These are phyloP conservation scores for Kuraishia molischiana DNA, from an alignment of 805 yeast species.

Conservation along the genomic window DNA sequence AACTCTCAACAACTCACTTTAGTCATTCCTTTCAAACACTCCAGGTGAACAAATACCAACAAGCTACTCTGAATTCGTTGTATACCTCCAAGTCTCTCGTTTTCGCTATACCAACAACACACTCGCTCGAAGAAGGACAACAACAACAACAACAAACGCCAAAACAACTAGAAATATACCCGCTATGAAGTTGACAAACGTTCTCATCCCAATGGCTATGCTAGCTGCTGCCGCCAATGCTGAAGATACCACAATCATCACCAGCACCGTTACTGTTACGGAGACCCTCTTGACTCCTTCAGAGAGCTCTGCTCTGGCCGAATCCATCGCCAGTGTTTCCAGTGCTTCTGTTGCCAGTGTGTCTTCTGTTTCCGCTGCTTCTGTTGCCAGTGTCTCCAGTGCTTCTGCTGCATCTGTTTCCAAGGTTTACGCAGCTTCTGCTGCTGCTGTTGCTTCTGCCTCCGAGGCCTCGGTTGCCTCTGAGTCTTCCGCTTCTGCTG, in stretches of 20 bases:
- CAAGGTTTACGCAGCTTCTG: slow-evolving; percentile 8
- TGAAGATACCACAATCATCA: slow-evolving; percentile 29
- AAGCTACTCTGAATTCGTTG: no score
- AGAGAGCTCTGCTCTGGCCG: slow-evolving; percentile 22
- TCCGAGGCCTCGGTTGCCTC: slow-evolving; percentile 12
- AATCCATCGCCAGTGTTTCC: slow-evolving; percentile 11
- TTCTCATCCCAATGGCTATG: slow-evolving; percentile 14
- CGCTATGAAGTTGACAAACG: slow-evolving; percentile 16
- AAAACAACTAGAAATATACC: not conserved
- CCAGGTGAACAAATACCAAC: not conserved
- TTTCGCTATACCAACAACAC: no score
- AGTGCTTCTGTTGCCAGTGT: slow-evolving; percentile 12
- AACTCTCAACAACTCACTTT: slow-evolving; percentile 37
- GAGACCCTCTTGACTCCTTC: slow-evolving; percentile 35
- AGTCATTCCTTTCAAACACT: slow-evolving; percentile 5
- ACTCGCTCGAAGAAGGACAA: not conserved
- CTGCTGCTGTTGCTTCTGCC: slow-evolving; percentile 12
- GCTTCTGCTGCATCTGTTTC: slow-evolving; percentile 7
- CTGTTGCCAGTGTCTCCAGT: slow-evolving; percentile 10
- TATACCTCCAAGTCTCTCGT: no score
- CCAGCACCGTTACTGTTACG: slow-evolving; percentile 35
- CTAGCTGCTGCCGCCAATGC: slow-evolving; percentile 15
- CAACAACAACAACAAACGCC: not conserved
- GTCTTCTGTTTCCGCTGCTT: slow-evolving; percentile 9
- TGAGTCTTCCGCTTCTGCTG: slow-evolving; percentile 12